Evolutionary conservation across 2,329 filamentous ascomycete genomes (phyloP).

Genomic region (Boeremia lycopersici): DNA sequence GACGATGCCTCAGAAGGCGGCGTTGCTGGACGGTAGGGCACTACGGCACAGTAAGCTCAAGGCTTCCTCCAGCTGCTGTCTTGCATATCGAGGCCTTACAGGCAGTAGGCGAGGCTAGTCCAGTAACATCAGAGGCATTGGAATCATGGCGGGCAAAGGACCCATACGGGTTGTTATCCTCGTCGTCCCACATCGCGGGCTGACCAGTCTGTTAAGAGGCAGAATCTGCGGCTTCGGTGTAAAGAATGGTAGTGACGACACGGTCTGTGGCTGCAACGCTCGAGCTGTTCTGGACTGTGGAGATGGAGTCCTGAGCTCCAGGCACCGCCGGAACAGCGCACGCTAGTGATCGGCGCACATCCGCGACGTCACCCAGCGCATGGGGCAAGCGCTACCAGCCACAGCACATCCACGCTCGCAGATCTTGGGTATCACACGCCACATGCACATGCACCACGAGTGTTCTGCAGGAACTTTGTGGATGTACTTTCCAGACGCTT

Average conservation of each 20-base stretch:
- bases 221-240: background rate
- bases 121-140: constrained; percentile 66
- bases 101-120: constrained; percentile 47
- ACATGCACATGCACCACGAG: no score
- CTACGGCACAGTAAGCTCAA: constrained; percentile 21
- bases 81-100: constrained; percentile 35
- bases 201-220: background rate
- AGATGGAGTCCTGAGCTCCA: constrained; percentile 15
- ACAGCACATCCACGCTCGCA: background rate
- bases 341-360: background rate
- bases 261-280: background rate
- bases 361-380: constrained; percentile 13
- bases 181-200: constrained; percentile 90
- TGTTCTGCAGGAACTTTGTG: no score
- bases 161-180: constrained; percentile 97
- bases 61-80: background rate
- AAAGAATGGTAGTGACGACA: background rate
- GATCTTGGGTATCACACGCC: no score
- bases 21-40: constrained; percentile 60
- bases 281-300: constrained; percentile 6
- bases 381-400: constrained; percentile 11
- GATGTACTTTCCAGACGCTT: no score
- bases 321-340: constrained; percentile 1
- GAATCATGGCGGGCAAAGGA: constrained; percentile 90
- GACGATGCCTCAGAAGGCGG: constrained; percentile 75